These are phyloP conservation scores for Gastrodia elata DNA, from an alignment of 106 monocot genomes.

Conservation along the genomic window DNA sequence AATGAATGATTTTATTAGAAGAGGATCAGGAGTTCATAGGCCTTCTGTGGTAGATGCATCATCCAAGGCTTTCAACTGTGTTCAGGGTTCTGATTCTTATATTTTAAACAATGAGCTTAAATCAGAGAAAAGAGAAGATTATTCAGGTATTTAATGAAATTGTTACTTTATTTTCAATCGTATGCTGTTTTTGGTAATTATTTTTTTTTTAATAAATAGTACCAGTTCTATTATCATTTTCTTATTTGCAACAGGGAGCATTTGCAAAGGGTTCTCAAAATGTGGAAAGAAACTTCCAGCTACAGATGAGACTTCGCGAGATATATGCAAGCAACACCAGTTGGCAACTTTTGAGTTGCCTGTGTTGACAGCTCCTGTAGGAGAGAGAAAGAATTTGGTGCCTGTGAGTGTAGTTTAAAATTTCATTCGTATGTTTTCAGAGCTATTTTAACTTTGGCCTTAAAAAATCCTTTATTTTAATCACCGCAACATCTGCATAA, in stretches of 20 bases:
- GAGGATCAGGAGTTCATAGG: conserved; percentile 22
- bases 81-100: conserved; percentile 17
- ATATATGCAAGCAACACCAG: conserved; percentile 46
- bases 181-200: conserved; percentile 1
- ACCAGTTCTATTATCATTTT: neutral
- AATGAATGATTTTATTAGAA: conserved; percentile 27
- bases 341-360: conserved; percentile 26
- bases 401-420: conserved; percentile 38
- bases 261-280: conserved; percentile 29
- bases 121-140: conserved; percentile 43
- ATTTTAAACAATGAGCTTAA: conserved; percentile 26
- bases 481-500: neutral
- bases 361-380: conserved; percentile 45
- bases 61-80: conserved; percentile 11
- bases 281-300: conserved; percentile 38
- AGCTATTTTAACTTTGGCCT: neutral
- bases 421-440: neutral
- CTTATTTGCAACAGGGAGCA: neutral
- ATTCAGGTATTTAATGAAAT: conserved; percentile 30
- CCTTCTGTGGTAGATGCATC: conserved; percentile 8
- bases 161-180: neutral
- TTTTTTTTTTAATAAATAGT: neutral
- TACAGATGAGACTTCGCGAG: conserved; percentile 63
- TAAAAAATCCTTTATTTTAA: neutral
- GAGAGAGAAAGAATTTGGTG: conserved; percentile 52